phyloP scores from a whole-genome alignment of 2,329 filamentous ascomycete genomes.

The Trichoderma gracile region DNA sequence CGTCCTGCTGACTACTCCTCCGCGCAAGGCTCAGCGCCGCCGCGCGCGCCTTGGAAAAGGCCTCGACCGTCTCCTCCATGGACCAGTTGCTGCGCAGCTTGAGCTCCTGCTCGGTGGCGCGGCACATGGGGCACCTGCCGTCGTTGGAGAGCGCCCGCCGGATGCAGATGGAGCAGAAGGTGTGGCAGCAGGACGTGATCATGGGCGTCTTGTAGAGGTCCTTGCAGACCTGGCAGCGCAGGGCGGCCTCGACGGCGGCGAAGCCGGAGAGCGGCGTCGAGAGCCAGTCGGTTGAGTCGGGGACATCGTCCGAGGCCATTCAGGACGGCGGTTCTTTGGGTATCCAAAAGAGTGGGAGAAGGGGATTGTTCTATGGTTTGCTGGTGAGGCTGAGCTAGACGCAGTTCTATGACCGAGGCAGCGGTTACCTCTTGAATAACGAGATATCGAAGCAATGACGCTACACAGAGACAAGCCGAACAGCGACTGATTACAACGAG shows the following conservation, averaged over 20 bases:
- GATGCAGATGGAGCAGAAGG: conserved; percentile 96
- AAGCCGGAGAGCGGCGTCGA: conserved; percentile 66
- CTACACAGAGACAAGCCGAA: neutral
- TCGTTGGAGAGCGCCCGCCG: conserved; percentile 79
- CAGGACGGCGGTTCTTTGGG: neutral
- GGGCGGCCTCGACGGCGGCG: conserved; percentile 72
- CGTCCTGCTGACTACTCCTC: conserved; percentile 29
- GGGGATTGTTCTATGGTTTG: neutral
- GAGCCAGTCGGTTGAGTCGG: conserved; percentile 86
- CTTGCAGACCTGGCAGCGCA: conserved; percentile 97
- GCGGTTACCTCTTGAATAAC: neutral
- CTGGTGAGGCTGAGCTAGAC: neutral
- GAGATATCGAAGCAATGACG: neutral
- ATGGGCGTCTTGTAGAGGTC: conserved; percentile 95
- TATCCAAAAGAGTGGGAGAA: neutral
- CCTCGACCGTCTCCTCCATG: conserved; percentile 79
- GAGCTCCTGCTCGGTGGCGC: conserved; percentile 75
- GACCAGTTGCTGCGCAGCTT: conserved; percentile 83
- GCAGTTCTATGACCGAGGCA: neutral
- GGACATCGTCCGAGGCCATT: conserved; percentile 44
- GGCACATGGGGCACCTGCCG: conserved; percentile 85
- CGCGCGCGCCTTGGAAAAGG: conserved; percentile 68
- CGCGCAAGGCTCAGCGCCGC: conserved; percentile 65
- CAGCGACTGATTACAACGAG: neutral
- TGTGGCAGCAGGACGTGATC: conserved; percentile 92